These are phyloP conservation scores for Thozetella sp. DNA, from an alignment of 495 filamentous ascomycete species.

Conservation along the genomic window DNA sequence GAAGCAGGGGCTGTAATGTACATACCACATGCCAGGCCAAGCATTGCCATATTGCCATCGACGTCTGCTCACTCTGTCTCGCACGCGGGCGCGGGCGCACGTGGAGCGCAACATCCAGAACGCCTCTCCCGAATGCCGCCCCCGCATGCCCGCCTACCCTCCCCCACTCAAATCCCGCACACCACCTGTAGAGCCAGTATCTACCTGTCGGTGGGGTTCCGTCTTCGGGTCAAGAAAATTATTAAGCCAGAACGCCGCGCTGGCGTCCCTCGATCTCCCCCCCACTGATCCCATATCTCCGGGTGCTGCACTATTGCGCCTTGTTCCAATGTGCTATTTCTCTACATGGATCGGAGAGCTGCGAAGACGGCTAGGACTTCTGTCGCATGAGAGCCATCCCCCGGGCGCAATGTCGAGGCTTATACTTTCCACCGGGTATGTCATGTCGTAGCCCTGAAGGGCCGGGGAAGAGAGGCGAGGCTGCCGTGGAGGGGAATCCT, in stretches of 20 bases:
- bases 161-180: background rate
- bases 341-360: background rate
- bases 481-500: background rate
- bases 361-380: constrained; percentile 4
- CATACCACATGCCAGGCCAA: too few relatives aligned
- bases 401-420: constrained; percentile 67
- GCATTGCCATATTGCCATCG: too few relatives aligned
- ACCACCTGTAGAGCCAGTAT: too few relatives aligned
- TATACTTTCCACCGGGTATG: constrained; percentile 87
- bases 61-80: too few relatives aligned
- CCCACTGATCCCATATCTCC: constrained; percentile 6
- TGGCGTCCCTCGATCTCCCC: constrained; percentile 5
- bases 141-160: too few relatives aligned
- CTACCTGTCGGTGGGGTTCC: constrained; percentile 1
- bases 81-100: too few relatives aligned
- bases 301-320: background rate
- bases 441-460: constrained; percentile 12
- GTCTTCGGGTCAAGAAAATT: background rate
- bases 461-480: constrained; percentile 2
- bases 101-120: too few relatives aligned
- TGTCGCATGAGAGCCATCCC: background rate
- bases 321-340: background rate
- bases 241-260: background rate
- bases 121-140: too few relatives aligned
- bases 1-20: too few relatives aligned